A percentile compares a stretch with the other conserved stretches of the same genome.
Conservation (phyloP, 2,329 filamentous ascomycete species). For the Cladosporium sp. region DNA sequence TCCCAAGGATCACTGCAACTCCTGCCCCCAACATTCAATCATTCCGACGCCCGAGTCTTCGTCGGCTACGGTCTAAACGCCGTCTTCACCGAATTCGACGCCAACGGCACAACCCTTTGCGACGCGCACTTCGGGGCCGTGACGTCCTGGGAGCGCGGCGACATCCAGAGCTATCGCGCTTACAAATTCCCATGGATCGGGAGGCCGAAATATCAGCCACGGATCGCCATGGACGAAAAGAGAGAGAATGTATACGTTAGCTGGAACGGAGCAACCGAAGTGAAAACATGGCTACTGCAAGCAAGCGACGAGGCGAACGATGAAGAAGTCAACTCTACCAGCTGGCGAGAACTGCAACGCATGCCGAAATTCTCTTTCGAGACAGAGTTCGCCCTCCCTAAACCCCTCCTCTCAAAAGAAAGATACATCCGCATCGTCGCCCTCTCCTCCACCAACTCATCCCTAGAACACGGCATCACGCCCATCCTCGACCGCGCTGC, state of each 20-base stretch:
- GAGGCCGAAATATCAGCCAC: constrained; percentile 17
- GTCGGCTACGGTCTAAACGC: constrained; percentile 28
- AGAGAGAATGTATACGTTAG: constrained; percentile 17
- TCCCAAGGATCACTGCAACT: constrained; percentile 25
- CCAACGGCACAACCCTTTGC: constrained; percentile 24
- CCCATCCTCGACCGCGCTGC: neutral
- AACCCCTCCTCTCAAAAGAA: neutral
- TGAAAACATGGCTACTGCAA: constrained; percentile 21
- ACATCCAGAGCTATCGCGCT: constrained; percentile 27
- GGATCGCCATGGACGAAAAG: constrained; percentile 12
- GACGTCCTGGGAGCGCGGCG: constrained; percentile 24
- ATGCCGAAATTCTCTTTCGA: constrained; percentile 21
- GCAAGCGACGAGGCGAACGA: too few species aligned
- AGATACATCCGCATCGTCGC: constrained; percentile 28
- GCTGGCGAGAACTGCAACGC: constrained; percentile 20
- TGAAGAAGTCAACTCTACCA: too few species aligned
- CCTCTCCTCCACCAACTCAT: constrained; percentile 20
- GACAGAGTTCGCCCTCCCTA: constrained; percentile 15
- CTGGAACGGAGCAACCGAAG: constrained; percentile 29
- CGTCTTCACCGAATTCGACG: constrained; percentile 23
- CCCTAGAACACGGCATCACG: constrained; percentile 22
- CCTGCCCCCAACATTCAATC: constrained; percentile 9
- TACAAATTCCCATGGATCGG: constrained; percentile 26
- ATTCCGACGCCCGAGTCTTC: constrained; percentile 18
- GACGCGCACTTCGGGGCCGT: constrained; percentile 25